Evolutionary conservation across 331 rosid genomes (phyloP), one percentile per base, ranked within the genome.

Genomic region (Spiraea crenata): DNA sequence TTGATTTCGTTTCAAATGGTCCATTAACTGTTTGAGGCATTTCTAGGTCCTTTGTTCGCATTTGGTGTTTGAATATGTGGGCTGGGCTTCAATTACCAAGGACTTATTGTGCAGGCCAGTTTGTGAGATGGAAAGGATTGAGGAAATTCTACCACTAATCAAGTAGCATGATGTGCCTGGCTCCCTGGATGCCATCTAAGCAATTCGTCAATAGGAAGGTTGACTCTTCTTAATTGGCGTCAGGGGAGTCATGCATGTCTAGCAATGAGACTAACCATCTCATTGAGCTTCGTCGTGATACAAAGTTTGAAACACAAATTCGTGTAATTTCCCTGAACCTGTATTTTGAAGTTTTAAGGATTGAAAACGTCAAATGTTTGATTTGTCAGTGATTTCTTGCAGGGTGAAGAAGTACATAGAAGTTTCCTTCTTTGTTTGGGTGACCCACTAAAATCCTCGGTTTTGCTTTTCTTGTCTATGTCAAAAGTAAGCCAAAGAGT

Each of bases 181-280:
- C 81, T 77, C 81, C 77, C 77, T 71, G 81, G 51, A 71, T 71
- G 81, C 81, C 81, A 77, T 71, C 76, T 70, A 71, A 71, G 77
- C 48, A 77, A 57, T 37, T 71, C 3, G 20, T 65, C 73, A 63
- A 71, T 7, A 1, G 46, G 3, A 51, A 7, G n/a, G 9, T 31
- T 65, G 73, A 39, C 62, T 48, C 42, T 51, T 76, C 56, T 46
- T 76, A 76, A 70, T 69, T 69, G 80, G 75, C 75, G 69, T 69
- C 52, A 44, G 17, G 70, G 74, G 74, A 76, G 81, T 65, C 72
- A 48, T 19, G 76, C 76, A 71, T 68, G 20, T 64, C 69, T 6
- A 19, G 3, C 47, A 39, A 11, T 61, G n/a, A 16, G 66, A 61
- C 48, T 60, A 12, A 20, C 20, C 34, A 37, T 6, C 57, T 10